Evolutionary conservation across 257 asterid species (phyloP), one percentile per base, ranked within the genome.

Genomic region (Mitragyna speciosa): DNA sequence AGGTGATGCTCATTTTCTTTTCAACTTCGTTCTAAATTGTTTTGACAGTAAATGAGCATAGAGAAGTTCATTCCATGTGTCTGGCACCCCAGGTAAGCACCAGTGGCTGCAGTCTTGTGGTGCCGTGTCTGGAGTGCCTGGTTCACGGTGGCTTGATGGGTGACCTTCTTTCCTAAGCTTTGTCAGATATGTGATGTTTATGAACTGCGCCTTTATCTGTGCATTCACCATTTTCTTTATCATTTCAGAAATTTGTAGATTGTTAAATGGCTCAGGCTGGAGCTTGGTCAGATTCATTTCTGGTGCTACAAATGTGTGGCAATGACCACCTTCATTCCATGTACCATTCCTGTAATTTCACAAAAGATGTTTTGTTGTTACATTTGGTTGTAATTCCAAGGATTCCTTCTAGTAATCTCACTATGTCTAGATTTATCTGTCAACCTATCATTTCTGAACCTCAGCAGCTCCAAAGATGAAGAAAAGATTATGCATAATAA

Each of bases 31-130:
- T 85, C 83, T 83, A 73, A 85, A 90, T 80, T 87, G 89, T 64
- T 81, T 68, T 69, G 75, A 77, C 86, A 88, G 48, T 82, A 92
- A 75, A 64, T 87, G 82, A n/a, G 96, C 87, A 28, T 91, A 90
- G 76, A 94, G 78, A 56, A 92, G 83, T 75, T 89, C 91, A 49
- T 91, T 94, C 97, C 97, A 92, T 30, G 93, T 87, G 78, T 91
- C 98, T 26, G 94, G 96, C 76, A 89, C 96, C 72, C 98, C 97
- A 8, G 97, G 98, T 76, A 92, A 83, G 90, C 98, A 94, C 96
- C 97, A 94, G 80, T 94, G 98, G 86, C 96, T 91, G 86, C 97
- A 94, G 73, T 91, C 96, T 87, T 94, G 92, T 36, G 97, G 93
- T 4, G 97, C 91, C 24, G 31, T 65, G 12, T 4, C 79, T n/a